Evolutionary conservation across 2,329 filamentous ascomycete species (phyloP), one percentile per base, ranked within the genome.

Genomic region (Blastomyces emzantsi): DNA sequence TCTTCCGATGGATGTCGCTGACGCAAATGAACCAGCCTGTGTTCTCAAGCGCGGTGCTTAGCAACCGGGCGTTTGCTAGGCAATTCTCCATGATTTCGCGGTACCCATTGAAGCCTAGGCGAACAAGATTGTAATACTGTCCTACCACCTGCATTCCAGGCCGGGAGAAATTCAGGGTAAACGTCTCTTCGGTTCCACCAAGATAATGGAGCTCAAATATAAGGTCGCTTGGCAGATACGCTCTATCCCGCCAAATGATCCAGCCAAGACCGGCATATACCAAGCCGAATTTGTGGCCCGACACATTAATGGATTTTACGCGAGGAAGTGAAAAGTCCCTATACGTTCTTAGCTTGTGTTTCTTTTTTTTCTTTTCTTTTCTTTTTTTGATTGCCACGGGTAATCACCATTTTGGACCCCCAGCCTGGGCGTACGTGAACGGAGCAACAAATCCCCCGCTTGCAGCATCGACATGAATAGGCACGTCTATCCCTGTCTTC

Each of bases 41-140:
- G 1, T 81, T 80, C 70, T 89, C 87, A 11, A 89, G 78, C 9
- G 81, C 81, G 65, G 86, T 83, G 58, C 83, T 86, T 17, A 89
- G 76, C 1, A 89, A 72, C 1, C 87, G 80, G 0, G 87, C 86
- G 69, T 89, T 89, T 39, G 81, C 73, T 47, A 90, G 76, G 59
- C 83, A 84, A 70, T 87, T 88, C 70, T 88, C 86, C 76, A 79
- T 88, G 65, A 87, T 81, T 45, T 78, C 76, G 13, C 80, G 81
- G 74, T 87, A 90, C 11, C 87, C 88, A 1, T 78, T 77, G 73
- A 85, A 87, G 1, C 88, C 88, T 0, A 90, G 81, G 66, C 89
- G 87, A 65, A 90, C 85, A 15, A 90, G 77, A 68, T 90, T 89
- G 75, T 85, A 90, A 74, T 90, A 90, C 70, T 90, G 88, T 0